Evolutionary conservation across 345 rosid genomes (phyloP), one percentile per base, ranked within the genome.

Genomic region (Combretum micranthum): DNA sequence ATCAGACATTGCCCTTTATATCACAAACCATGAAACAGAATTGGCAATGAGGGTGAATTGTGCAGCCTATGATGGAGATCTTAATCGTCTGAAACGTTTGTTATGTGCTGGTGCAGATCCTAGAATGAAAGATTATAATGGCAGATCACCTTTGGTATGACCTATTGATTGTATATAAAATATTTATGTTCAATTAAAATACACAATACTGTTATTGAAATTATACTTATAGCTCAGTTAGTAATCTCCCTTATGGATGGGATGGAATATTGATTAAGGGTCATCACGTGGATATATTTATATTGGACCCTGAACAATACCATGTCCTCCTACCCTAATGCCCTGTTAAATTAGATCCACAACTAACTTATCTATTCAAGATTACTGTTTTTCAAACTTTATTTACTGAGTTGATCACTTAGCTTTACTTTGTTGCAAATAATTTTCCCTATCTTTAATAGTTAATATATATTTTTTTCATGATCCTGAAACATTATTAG

Each of bases 131-230:
- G 97, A 90, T 74, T 87, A 90, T 62, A 79, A 75, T 46, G 87
- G 96, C 60, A 79, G 96, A 78, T 80, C 94, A 2, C 91, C 97
- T 25, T 64, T 90, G 93, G 97, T 90, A 83, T 57, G 56, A 13
- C 53, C 57, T 62, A 18, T 25, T 12, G 0, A 49, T 45, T 16
- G 16, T 15, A 13, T 44, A 26, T 39, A 43, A 22, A 23, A 13
- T 18, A 18, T 15, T 4, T 37, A 37, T 22, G 18, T 47, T 42
- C 21, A 10, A 20, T 46, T 46, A 8, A 3, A 46, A 15, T 46
- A 14, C n/a, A 17, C 16, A 46, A 9, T 12, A 46, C 49, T 46
- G 19, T 46, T 15, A 15, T 15, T 7, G 4, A 15, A 15, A 46
- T 12, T 15, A 12, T 9, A 8, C 17, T 32, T 32, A 44, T 0